phyloP scores from a whole-genome alignment of 2,329 filamentous ascomycete species.

The Zymoseptoria brevis region DNA sequence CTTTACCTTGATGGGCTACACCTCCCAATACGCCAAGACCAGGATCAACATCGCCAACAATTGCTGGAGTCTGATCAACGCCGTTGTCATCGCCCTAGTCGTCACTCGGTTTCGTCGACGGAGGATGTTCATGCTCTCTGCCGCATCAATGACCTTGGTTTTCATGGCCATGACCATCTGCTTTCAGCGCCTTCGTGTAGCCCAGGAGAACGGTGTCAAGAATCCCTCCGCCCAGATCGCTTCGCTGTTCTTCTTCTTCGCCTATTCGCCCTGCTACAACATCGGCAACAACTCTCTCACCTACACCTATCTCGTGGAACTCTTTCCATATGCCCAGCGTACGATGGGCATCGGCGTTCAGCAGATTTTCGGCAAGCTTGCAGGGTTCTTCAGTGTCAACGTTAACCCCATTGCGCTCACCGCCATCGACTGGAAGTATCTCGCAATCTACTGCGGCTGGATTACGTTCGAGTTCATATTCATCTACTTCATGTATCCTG shows the following conservation, averaged over 20 bases:
- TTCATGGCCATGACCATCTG: conserved; percentile 37
- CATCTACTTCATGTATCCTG: conserved; percentile 41
- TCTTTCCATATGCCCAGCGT: conserved; percentile 52
- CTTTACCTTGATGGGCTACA: conserved; percentile 33
- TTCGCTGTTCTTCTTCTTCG: conserved; percentile 38
- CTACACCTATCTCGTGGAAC: conserved; percentile 54
- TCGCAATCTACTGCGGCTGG: conserved; percentile 39
- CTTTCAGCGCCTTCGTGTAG: conserved; percentile 30
- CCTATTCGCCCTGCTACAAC: conserved; percentile 53
- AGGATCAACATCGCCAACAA: conserved; percentile 35
- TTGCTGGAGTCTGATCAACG: conserved; percentile 33
- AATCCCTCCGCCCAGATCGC: conserved; percentile 32
- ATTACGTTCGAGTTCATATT: conserved; percentile 36
- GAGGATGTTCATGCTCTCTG: conserved; percentile 36
- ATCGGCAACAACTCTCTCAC: conserved; percentile 60
- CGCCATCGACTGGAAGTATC: conserved; percentile 38
- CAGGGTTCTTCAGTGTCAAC: conserved; percentile 44
- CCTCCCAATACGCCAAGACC: conserved; percentile 27
- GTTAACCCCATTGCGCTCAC: conserved; percentile 41
- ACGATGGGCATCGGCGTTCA: conserved; percentile 52
- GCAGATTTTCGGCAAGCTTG: conserved; percentile 46
- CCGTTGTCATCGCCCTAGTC: conserved; percentile 32
- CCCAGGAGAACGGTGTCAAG: conserved; percentile 23
- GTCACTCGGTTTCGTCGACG: conserved; percentile 37
- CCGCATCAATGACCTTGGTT: conserved; percentile 37